Evolutionary conservation across 495 filamentous ascomycete species (phyloP), one percentile per base, ranked within the genome.

Genomic region (Cercophora scortea): DNA sequence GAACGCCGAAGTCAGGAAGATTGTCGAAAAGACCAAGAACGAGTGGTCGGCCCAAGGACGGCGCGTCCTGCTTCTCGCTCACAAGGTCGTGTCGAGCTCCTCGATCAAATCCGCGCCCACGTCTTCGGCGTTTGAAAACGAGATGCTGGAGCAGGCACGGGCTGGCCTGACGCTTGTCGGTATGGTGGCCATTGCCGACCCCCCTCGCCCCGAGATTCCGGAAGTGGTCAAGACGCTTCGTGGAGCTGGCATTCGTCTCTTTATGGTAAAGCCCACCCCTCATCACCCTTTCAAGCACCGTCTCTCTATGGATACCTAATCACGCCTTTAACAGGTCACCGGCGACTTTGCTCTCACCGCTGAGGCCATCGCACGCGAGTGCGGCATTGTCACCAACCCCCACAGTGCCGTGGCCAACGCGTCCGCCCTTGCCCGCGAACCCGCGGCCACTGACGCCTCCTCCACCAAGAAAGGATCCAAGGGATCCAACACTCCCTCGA

Each of bases 271-370:
- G 25, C 25, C n/a, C n/a, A n/a, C n/a, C n/a, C n/a, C n/a, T n/a
- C n/a, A n/a, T n/a, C 2, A 25, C 25, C 25, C 25, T 25, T 5
- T 5, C 5, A 25, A 25, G 5, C 25, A 25, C 39, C 71, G 79
- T 16, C 74, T 16, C 74, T 82, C 85, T 54, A 87, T 87, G 84
- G 63, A 63, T 32, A 13, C 10, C 36, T 38, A 38, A 38, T 13
- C 36, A 11, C 36, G 3, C 3, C 9, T 11, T 38, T 38, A 3
- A 10, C 35, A 70, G 62, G 80, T 83, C n/a, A 89, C 86, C 19
- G 86, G 87, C 34, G 86, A 90, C 61, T 85, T 84, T 56, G 80
- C 81, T 10, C 71, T 86, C 17, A 89, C 86, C 2, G 85, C 84
- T 0, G 73, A 79, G 54, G 82, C 85, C 3, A 88, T 89, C 52